These are phyloP conservation scores for Paspalum notatum DNA, from an alignment of 176 grass and related monocot species.

Conservation along the genomic window DNA sequence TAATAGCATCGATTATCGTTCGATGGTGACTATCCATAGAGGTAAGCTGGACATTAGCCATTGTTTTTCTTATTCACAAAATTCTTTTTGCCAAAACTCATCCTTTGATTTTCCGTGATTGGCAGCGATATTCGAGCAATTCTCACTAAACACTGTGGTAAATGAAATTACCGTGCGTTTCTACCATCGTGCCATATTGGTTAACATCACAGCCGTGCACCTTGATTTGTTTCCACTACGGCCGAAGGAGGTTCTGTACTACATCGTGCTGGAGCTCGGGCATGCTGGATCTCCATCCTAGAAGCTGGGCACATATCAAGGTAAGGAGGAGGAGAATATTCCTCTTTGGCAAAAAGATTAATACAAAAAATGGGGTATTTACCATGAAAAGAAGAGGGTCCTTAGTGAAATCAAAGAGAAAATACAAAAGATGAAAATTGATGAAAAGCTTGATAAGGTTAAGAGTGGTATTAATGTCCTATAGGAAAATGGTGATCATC, in stretches of 20 bases:
- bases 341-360: not conserved
- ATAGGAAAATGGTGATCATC: too few relatives aligned
- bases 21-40: too few relatives aligned
- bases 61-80: too few relatives aligned
- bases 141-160: too few relatives aligned
- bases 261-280: not conserved
- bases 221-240: not conserved
- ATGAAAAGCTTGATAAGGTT: not conserved
- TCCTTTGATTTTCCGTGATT: too few relatives aligned
- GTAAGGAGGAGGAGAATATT: not conserved
- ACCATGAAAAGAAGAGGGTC: not conserved
- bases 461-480: not conserved
- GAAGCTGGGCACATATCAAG: not conserved
- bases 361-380: accelerated
- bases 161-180: too few relatives aligned
- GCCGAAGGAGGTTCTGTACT: not conserved
- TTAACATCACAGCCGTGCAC: not conserved
- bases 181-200: not conserved
- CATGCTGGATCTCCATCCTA: not conserved
- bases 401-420: not conserved
- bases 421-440: not conserved
- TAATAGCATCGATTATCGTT: too few relatives aligned
- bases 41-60: too few relatives aligned
- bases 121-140: too few relatives aligned
- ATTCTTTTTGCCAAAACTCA: too few relatives aligned